A percentile compares a stretch with the other conserved stretches of the same genome.
Conservation (phyloP, 345 rosid genomes). For the Abelmoschus esculentus region DNA sequence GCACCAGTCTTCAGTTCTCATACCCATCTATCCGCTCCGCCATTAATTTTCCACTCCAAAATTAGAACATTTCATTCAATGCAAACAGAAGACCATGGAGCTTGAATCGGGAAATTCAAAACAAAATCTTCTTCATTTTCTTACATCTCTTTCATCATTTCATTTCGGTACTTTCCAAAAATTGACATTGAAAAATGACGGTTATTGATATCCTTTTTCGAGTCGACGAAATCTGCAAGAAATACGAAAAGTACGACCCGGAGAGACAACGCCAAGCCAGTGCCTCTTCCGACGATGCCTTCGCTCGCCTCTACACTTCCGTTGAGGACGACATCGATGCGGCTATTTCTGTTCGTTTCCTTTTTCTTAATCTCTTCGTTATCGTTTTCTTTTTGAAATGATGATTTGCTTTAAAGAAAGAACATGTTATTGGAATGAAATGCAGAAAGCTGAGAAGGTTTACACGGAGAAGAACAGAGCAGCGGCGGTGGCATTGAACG, state of each 20-base stretch:
- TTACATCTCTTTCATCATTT: background rate
- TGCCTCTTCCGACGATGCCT: conserved; percentile 59
- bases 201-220: conserved; percentile 24
- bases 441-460: conserved; percentile 62
- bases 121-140: background rate
- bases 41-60: background rate
- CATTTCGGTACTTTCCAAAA: background rate
- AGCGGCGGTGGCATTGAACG: conserved; percentile 54
- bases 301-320: conserved; percentile 46
- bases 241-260: conserved; percentile 67
- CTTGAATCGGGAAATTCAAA: background rate
- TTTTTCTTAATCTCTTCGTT: background rate
- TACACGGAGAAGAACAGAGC: conserved; percentile 57
- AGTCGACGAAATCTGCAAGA: conserved; percentile 79
- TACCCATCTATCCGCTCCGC: background rate
- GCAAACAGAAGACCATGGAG: background rate
- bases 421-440: background rate
- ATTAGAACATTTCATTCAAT: background rate
- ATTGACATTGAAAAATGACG: background rate
- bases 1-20: background rate
- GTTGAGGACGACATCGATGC: conserved; percentile 51
- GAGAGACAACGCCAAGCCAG: conserved; percentile 55
- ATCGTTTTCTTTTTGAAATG: background rate
- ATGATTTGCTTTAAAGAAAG: conserved; percentile 55
- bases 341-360: conserved; percentile 30